These are phyloP conservation scores for Coemansia sp. DNA, from an alignment of 192 early-diverging fungal species.

Conservation along the genomic window DNA sequence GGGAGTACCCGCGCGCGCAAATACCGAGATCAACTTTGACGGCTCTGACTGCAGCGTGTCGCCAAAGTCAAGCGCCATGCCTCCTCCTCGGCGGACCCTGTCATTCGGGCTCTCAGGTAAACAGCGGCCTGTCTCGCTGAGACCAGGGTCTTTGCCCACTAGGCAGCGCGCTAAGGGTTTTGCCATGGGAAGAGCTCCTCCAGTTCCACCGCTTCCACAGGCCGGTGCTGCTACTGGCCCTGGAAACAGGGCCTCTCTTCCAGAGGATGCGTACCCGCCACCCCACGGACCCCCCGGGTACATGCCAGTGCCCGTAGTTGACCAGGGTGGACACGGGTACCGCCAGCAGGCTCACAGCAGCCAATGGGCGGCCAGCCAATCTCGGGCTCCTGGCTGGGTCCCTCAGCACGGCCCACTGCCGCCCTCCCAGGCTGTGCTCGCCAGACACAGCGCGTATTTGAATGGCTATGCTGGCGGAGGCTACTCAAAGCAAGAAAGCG, in stretches of 20 bases:
- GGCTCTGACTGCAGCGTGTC: conserved; percentile 35
- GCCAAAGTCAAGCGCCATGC: conserved; percentile 9
- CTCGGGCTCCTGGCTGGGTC: background rate
- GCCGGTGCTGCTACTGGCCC: background rate
- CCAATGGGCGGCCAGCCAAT: background rate
- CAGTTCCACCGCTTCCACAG: conserved; percentile 49
- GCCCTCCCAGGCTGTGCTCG: background rate
- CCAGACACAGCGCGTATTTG: background rate
- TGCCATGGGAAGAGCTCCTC: conserved; percentile 15
- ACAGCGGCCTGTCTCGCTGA: background rate
- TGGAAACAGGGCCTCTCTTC: conserved; percentile 7
- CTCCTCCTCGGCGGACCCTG: conserved; percentile 25
- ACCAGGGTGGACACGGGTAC: conserved; percentile 5
- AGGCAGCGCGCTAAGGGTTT: background rate
- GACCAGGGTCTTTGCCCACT: background rate
- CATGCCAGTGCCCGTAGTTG: background rate
- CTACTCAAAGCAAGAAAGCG: conserved; percentile 3
- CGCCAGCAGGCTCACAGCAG: background rate
- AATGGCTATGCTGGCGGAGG: background rate
- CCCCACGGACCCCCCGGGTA: conserved; percentile 6
- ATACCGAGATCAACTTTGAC: conserved; percentile 34
- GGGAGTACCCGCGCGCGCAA: conserved; percentile 30
- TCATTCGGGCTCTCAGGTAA: conserved; percentile 26
- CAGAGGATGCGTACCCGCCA: background rate
- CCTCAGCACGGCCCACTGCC: conserved; percentile 5